Evolutionary conservation across 2,329 filamentous ascomycete genomes (phyloP).

Genomic region (Stachybotrys echinatus): DNA sequence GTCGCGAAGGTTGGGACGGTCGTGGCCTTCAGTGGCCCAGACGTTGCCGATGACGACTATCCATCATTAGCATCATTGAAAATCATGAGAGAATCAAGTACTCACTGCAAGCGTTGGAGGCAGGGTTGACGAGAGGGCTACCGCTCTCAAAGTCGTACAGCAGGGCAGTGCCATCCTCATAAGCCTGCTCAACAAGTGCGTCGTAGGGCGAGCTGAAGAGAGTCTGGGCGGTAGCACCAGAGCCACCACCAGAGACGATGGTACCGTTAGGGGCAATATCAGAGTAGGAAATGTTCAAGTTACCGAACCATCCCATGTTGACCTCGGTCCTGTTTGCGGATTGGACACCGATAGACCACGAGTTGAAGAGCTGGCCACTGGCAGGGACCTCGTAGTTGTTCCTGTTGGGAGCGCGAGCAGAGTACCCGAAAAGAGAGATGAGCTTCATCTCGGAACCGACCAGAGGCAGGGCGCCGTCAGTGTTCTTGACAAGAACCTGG

Average conservation of each 20-base stretch:
- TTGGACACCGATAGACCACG: not conserved
- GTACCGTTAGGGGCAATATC: constrained; percentile 47
- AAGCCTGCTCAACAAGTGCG: not conserved
- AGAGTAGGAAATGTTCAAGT: constrained; percentile 43
- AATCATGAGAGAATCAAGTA: not conserved
- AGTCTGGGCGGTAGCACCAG: constrained; percentile 48
- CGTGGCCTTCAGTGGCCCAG: constrained; percentile 73
- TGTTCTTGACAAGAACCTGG: constrained; percentile 76
- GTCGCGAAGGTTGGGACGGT: constrained; percentile 62
- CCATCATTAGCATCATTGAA: not conserved
- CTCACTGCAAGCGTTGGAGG: constrained; percentile 50
- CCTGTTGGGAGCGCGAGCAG: constrained; percentile 50
- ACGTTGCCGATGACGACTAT: constrained; percentile 74
- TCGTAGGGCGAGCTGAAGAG: constrained; percentile 13
- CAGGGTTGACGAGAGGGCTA: constrained; percentile 27
- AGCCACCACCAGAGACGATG: constrained; percentile 45
- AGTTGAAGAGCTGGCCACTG: not conserved
- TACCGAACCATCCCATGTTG: constrained; percentile 4
- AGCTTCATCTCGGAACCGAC: constrained; percentile 34
- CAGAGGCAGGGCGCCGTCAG: constrained; percentile 56
- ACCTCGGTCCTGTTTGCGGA: constrained; percentile 1
- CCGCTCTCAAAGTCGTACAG: constrained; percentile 34
- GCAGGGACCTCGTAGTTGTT: constrained; percentile 42
- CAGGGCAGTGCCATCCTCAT: constrained; percentile 1
- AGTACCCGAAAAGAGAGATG: constrained; percentile 56